A percentile compares a stretch with the other conserved stretches of the same genome.
These are phyloP conservation scores for Lunularia cruciata DNA, from an alignment of 225 moss, liverwort and hornwort species.

Conservation along the genomic window DNA sequence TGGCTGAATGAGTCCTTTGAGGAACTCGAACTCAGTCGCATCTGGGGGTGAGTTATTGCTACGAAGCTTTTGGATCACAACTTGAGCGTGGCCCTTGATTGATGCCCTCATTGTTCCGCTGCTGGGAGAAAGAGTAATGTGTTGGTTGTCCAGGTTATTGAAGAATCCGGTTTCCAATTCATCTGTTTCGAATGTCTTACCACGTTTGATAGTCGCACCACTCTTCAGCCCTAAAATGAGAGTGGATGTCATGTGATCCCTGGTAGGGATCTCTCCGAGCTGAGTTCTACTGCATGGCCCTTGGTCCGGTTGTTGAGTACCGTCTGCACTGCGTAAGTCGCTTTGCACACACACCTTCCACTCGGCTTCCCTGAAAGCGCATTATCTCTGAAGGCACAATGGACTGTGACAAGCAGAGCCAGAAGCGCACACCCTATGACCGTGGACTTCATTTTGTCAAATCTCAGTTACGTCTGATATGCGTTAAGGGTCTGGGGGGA, in stretches of 20 bases:
- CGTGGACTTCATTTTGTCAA: no score
- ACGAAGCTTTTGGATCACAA: not conserved
- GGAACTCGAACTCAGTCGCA: not conserved
- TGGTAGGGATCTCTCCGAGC: not conserved
- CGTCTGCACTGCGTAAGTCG: not conserved
- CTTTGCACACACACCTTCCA: not conserved
- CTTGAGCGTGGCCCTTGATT: slow-evolving; percentile 3
- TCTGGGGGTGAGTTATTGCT: not conserved
- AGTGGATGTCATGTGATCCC: not conserved
- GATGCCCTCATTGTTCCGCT: not conserved
- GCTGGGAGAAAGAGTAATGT: slow-evolving; percentile 13
- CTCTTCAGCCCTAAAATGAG: not conserved
- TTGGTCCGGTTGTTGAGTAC: not conserved
- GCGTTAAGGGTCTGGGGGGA: no score
- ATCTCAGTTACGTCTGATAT: no score
- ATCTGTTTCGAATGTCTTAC: not conserved
- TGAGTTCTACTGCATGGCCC: not conserved
- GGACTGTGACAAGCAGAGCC: no score
- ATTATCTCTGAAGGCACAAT: not conserved
- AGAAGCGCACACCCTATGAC: no score
- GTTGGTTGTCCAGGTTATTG: not conserved
- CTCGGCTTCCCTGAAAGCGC: not conserved
- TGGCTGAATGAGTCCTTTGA: not conserved
- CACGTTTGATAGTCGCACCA: not conserved
- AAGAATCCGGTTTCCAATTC: not conserved